Evolutionary conservation across 257 asterid genomes (phyloP).

Genomic region (Ajuga chamaepitys): DNA sequence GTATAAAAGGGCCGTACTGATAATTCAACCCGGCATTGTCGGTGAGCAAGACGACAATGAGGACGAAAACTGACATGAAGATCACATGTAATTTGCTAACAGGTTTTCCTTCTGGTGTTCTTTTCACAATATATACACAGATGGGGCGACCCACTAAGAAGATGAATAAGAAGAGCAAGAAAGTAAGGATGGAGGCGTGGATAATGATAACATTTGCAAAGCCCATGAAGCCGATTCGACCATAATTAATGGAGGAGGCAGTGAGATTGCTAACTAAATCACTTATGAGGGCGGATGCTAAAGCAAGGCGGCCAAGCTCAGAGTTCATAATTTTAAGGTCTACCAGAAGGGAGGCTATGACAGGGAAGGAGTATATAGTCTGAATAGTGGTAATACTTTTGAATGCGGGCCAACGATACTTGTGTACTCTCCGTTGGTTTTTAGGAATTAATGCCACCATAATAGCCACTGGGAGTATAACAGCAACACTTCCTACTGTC

Average conservation of each 20-base stretch:
- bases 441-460: background rate
- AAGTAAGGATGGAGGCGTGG: constrained; percentile 31
- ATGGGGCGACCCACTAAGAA: constrained; percentile 45
- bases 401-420: constrained; percentile 42
- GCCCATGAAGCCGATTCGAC: constrained; percentile 40
- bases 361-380: constrained; percentile 59
- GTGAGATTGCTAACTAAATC: constrained; percentile 49
- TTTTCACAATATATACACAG: constrained; percentile 44
- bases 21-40: constrained; percentile 63
- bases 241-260: constrained; percentile 26
- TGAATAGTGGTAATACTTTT: constrained; percentile 35
- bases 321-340: constrained; percentile 78
- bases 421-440: background rate
- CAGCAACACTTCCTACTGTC: constrained; percentile 57
- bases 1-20: constrained; percentile 72
- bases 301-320: constrained; percentile 84
- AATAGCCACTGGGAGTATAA: constrained; percentile 37
- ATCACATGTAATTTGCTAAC: constrained; percentile 39
- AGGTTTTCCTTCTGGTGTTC: constrained; percentile 78
- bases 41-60: constrained; percentile 44
- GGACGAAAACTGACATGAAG: constrained; percentile 36
- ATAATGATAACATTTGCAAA: constrained; percentile 20
- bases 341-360: constrained; percentile 66
- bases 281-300: constrained; percentile 60
- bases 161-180: constrained; percentile 30